Base-by-base conservation (phyloP, 2,329 filamentous ascomycete genomes). In the Hypoxylon sp. region DNA sequence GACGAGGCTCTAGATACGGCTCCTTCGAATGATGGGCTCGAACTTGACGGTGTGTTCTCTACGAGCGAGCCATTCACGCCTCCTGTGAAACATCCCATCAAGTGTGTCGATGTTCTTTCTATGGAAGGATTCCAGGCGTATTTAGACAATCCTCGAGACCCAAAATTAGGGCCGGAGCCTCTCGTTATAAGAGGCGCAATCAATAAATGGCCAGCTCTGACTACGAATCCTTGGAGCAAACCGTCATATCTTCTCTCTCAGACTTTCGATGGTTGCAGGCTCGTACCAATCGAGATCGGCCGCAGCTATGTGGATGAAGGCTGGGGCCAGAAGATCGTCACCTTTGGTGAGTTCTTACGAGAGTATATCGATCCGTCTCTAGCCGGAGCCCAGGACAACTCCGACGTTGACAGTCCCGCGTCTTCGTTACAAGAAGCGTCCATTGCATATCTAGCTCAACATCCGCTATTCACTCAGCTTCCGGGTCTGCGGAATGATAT, bases 381-480 rank as follows among this genome's bases (percentile, higher is more conserved):
- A 26, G 52, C 24, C 40, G 53, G 42, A 24, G 12, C 20, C 24
- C 14, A 40, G 14, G 26, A 38, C 45, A 22, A 26, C 14, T 24
- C 30, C 24, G 28, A 55, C 9, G 40, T 22, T 40, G 28, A 61
- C 11, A 16, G 33, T 24, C 12, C 20, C 24, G 32, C 26, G 16
- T 20, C 55, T 46, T 45, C 63, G 12, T 50, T 54, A 14, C 48
- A 30, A 24, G 22, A 38, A 6, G 58, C 45, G 8, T 61, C 69
- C n/a, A 88, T 84, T 9, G 93, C 90, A 11, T 99, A 99, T 76
- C 87, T 99, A 45, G 96, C 96, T 7, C 96, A 99, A 75, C 93
- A 98, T 79, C 89, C 95, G 70, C 85, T 99, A 33, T 90, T 98
- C 72, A 79, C 84, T 0, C 96, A 98, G 75, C 90, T 99, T 11